Evolutionary conservation across 2,329 filamentous ascomycete species (phyloP).

Genomic region (Monilinia fructicola): DNA sequence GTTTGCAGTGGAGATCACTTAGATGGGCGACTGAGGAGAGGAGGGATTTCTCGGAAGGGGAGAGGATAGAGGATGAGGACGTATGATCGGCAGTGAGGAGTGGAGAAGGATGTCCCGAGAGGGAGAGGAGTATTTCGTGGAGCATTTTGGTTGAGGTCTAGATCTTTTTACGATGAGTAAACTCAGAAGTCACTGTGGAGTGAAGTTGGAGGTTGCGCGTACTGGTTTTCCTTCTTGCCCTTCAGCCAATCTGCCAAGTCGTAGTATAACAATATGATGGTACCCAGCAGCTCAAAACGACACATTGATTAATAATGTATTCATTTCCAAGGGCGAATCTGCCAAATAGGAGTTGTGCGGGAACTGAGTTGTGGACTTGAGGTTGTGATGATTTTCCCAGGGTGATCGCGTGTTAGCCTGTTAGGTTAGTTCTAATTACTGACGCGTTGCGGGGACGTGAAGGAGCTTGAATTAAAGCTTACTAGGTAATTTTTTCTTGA

Average conservation of each 20-base stretch:
- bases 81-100: constrained; percentile 64
- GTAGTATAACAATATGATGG: constrained; percentile 36
- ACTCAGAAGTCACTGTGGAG: constrained; percentile 22
- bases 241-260: constrained; percentile 32
- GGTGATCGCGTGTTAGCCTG: constrained; percentile 5
- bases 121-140: constrained; percentile 95
- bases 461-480: not conserved
- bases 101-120: constrained; percentile 90
- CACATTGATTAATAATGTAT: constrained; percentile 36
- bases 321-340: not conserved
- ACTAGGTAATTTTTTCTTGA: not conserved
- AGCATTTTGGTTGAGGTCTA: constrained; percentile 62
- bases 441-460: constrained; percentile 4
- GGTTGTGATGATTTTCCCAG: constrained; percentile 12
- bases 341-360: constrained; percentile 5
- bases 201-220: not conserved
- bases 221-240: constrained; percentile 12
- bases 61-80: constrained; percentile 53
- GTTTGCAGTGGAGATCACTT: constrained; percentile 72
- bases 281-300: constrained; percentile 40
- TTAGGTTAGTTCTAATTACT: not conserved
- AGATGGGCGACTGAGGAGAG: constrained; percentile 75
- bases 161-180: constrained; percentile 20
- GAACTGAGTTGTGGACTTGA: not conserved
- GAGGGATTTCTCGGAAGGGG: constrained; percentile 80